Evolutionary conservation across 208 protist genomes (phyloP).

Genomic region (Naegleria fowleri): DNA sequence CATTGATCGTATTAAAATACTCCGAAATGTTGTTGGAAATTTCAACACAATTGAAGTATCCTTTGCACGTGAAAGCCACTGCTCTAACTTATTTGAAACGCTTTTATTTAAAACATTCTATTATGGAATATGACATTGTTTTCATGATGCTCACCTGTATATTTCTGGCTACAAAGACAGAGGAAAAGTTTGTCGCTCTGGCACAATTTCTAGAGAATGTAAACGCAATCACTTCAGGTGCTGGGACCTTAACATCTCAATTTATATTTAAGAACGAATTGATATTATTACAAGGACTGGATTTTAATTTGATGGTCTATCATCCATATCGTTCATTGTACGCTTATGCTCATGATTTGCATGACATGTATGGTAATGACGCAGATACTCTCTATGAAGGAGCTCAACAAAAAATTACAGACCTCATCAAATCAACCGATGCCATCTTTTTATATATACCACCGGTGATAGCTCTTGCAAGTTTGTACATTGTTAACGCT

Average conservation of each 20-base stretch:
- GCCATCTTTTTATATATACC: background rate
- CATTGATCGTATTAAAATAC: background rate
- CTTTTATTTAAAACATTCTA: slow-evolving; percentile 11
- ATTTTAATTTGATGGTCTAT: slow-evolving; percentile 17
- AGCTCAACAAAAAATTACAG: background rate
- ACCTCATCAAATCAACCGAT: background rate
- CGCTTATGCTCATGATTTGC: slow-evolving; percentile 16
- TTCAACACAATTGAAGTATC: background rate
- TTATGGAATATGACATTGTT: slow-evolving; percentile 18
- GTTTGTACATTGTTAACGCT: background rate
- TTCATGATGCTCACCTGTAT: slow-evolving; percentile 13
- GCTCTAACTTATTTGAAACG: background rate
- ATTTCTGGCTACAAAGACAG: background rate
- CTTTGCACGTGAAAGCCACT: background rate
- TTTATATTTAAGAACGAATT: background rate
- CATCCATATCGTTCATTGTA: slow-evolving; percentile 9
- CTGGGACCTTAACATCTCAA: background rate
- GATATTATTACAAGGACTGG: background rate
- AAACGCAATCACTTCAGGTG: background rate
- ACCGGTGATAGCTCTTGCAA: background rate
- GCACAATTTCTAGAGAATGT: background rate
- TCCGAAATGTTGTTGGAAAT: background rate
- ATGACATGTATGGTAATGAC: background rate
- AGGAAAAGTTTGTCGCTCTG: background rate
- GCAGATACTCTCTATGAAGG: background rate